Percentiles rank a stretch among this genome's conserved stretches.
Evolutionary conservation across 176 grass and related monocot genomes (phyloP).

Genomic region (Guadua angustifolia): DNA sequence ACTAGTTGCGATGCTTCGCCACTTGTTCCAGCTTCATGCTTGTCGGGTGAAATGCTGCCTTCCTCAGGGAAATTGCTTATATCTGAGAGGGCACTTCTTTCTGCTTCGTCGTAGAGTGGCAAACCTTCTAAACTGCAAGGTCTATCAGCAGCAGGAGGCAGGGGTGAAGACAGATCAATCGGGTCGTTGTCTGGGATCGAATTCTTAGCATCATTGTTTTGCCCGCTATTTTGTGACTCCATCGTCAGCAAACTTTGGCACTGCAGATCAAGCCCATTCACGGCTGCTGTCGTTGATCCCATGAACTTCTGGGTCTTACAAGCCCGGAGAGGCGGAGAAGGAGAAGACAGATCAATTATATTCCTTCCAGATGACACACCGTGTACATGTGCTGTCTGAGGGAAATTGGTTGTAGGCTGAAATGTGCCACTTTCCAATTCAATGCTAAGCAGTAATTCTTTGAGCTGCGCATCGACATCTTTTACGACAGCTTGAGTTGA

Average conservation of each 20-base stretch:
- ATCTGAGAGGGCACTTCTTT: conserved; percentile 50
- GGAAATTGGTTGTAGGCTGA: conserved; percentile 15
- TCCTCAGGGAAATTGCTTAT: conserved; percentile 36
- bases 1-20: conserved; percentile 13
- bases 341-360: conserved; percentile 67
- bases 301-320: conserved; percentile 48
- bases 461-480: conserved; percentile 64
- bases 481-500: conserved; percentile 45
- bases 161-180: neutral
- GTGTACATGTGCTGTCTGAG: conserved; percentile 29
- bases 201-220: neutral
- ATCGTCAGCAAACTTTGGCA: conserved; percentile 42
- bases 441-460: conserved; percentile 61
- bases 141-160: neutral
- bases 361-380: conserved; percentile 26
- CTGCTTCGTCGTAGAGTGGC: neutral
- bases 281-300: neutral
- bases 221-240: conserved; percentile 34
- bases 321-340: conserved; percentile 55
- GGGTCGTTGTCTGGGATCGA: neutral
- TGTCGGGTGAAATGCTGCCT: conserved; percentile 10
- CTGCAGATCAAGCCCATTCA: conserved; percentile 52
- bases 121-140: neutral
- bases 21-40: conserved; percentile 37
- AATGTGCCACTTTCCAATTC: conserved; percentile 50